Conservation (phyloP, 2,329 filamentous ascomycete genomes). For the Cyphellophora attinorum region DNA sequence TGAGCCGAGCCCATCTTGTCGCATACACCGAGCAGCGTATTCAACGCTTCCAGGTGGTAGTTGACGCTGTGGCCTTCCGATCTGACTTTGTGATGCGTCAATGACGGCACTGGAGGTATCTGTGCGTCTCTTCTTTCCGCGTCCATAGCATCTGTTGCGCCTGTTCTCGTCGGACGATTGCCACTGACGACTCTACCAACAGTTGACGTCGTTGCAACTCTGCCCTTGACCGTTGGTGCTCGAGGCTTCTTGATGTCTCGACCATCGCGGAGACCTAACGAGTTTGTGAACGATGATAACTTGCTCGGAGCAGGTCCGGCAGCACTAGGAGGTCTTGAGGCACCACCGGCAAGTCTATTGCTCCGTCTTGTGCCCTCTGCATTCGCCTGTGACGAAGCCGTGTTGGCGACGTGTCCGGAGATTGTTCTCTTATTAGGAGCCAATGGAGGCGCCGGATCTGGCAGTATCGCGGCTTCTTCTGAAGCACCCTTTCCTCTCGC, state of each 20-base stretch:
- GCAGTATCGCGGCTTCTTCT: constrained; percentile 29
- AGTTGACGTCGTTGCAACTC: constrained; percentile 54
- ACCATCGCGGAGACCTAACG: constrained; percentile 50
- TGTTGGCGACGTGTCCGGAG: constrained; percentile 62
- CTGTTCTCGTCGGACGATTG: constrained; percentile 72
- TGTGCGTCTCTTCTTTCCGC: constrained; percentile 55
- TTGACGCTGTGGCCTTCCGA: constrained; percentile 20
- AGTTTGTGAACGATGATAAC: constrained; percentile 47
- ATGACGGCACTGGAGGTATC: constrained; percentile 21
- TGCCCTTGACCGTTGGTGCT: constrained; percentile 61
- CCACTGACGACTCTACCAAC: constrained; percentile 84
- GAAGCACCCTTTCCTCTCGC: constrained; percentile 28
- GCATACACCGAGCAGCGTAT: constrained; percentile 68
- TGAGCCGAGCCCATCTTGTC: constrained; percentile 75
- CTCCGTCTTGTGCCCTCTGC: constrained; percentile 54
- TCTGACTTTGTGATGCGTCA: constrained; percentile 23
- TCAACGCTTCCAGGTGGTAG: constrained; percentile 66
- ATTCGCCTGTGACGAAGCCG: constrained; percentile 45
- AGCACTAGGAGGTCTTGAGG: constrained; percentile 52
- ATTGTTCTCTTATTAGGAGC: constrained; percentile 65
- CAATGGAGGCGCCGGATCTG: constrained; percentile 31
- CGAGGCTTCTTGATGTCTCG: constrained; percentile 78
- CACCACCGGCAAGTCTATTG: constrained; percentile 61
- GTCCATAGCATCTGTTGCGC: constrained; percentile 49
- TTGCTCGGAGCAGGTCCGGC: constrained; percentile 35